Percentiles rank a stretch among this genome's conserved stretches.
These are phyloP conservation scores for Dunaliella sp. DNA, from an alignment of 139 green algal genomes.

Conservation along the genomic window DNA sequence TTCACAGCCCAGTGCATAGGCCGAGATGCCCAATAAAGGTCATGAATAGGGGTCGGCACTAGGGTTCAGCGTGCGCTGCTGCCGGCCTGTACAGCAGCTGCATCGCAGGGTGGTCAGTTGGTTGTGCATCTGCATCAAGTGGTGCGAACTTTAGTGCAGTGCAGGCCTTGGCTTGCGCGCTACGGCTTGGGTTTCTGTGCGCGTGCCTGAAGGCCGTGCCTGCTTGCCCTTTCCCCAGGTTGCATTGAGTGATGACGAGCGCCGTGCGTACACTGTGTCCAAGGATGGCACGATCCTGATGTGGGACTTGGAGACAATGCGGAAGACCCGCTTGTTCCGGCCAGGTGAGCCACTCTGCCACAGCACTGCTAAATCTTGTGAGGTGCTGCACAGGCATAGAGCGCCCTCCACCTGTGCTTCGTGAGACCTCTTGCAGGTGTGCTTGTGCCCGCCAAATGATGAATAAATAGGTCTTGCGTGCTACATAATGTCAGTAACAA, in stretches of 20 bases:
- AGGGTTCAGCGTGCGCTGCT: too few relatives aligned
- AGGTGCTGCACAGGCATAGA: background rate
- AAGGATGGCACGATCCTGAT: slow-evolving; percentile 80
- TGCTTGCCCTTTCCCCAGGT: slow-evolving; percentile 19
- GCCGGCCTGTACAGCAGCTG: too few relatives aligned
- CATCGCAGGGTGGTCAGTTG: background rate
- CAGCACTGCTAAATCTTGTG: background rate
- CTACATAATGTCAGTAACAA: background rate
- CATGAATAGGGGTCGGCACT: too few relatives aligned
- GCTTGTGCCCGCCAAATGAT: background rate
- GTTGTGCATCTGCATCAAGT: background rate
- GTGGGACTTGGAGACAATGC: slow-evolving; percentile 76
- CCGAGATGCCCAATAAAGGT: too few relatives aligned
- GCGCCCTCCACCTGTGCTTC: background rate
- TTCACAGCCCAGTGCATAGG: too few relatives aligned
- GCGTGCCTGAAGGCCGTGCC: too few relatives aligned
- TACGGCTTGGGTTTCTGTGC: too few relatives aligned
- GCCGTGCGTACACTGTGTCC: slow-evolving; percentile 63
- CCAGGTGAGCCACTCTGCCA: slow-evolving; percentile 7
- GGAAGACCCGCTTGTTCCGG: slow-evolving; percentile 35
- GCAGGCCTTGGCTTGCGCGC: too few relatives aligned
- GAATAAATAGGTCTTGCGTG: background rate
- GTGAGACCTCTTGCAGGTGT: background rate
- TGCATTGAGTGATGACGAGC: slow-evolving; percentile 69
- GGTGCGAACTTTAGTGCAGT: too few relatives aligned